phyloP scores from a whole-genome alignment of 176 grass and related monocot genomes.

The Eragrostis curvula region DNA sequence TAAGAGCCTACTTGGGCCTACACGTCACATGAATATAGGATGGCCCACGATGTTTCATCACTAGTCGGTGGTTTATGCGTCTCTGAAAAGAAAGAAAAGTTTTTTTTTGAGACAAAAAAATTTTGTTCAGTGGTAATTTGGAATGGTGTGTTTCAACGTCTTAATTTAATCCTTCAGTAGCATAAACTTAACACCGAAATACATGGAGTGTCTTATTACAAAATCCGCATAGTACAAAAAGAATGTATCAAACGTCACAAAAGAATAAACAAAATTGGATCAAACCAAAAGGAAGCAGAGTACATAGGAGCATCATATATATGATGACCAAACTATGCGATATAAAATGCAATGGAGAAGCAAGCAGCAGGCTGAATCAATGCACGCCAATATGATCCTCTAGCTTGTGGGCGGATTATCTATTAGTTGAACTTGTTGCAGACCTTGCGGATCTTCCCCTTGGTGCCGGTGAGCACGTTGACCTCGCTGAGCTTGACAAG shows the following conservation, averaged over 20 bases:
- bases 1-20: too few species aligned
- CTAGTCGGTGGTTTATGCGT: too few species aligned
- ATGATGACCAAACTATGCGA: neutral
- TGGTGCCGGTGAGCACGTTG: constrained; percentile 48
- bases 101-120: too few species aligned
- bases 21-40: too few species aligned
- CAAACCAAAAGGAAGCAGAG: neutral
- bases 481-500: constrained; percentile 55
- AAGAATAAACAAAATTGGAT: neutral
- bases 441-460: constrained; percentile 50
- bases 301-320: neutral
- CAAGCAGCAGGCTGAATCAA: too few species aligned
- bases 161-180: neutral
- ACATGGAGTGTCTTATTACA: neutral
- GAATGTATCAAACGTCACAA: neutral
- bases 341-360: neutral
- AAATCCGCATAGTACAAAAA: neutral
- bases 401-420: too few species aligned
- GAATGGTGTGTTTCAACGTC: neutral
- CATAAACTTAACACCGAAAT: neutral
- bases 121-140: too few species aligned
- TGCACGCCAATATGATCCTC: neutral
- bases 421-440: constrained; percentile 51
- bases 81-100: too few species aligned
- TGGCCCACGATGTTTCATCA: too few species aligned